These are phyloP conservation scores for Stenogyne calaminthoides DNA, from an alignment of 305 asterid species.

Conservation along the genomic window DNA sequence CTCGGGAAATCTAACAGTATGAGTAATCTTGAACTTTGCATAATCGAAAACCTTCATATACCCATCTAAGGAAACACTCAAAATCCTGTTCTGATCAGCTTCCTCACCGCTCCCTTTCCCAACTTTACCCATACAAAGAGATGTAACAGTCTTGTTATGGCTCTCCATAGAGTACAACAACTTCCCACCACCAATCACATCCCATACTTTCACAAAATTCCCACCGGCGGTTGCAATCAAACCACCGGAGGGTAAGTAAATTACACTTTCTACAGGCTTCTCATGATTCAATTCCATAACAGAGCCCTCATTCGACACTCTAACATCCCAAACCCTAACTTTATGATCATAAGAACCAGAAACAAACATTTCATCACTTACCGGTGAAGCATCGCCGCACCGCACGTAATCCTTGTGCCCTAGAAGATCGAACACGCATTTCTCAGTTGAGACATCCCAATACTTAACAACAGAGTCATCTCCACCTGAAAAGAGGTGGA, in stretches of 20 bases:
- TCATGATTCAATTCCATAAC: conserved; percentile 81
- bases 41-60: conserved; percentile 91
- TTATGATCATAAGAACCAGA: conserved; percentile 87
- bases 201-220: conserved; percentile 85
- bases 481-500: conserved; percentile 80
- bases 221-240: conserved; percentile 86
- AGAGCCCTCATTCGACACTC: conserved; percentile 51
- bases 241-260: conserved; percentile 88
- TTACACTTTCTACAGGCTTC: conserved; percentile 86
- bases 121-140: conserved; percentile 71
- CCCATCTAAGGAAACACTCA: conserved; percentile 90
- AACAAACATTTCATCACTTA: conserved; percentile 78
- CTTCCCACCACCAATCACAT: conserved; percentile 88
- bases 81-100: conserved; percentile 56
- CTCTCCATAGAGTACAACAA: conserved; percentile 86
- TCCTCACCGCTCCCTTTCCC: conserved; percentile 57
- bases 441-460: conserved; percentile 84
- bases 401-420: conserved; percentile 94
- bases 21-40: conserved; percentile 73
- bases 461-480: conserved; percentile 93
- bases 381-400: conserved; percentile 80
- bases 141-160: conserved; percentile 86
- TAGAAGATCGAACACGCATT: conserved; percentile 45
- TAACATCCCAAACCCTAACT: conserved; percentile 76
- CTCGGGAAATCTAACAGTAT: conserved; percentile 79